Base-by-base conservation (phyloP, 2,329 filamentous ascomycete species). In the Alternaria infectoria region DNA sequence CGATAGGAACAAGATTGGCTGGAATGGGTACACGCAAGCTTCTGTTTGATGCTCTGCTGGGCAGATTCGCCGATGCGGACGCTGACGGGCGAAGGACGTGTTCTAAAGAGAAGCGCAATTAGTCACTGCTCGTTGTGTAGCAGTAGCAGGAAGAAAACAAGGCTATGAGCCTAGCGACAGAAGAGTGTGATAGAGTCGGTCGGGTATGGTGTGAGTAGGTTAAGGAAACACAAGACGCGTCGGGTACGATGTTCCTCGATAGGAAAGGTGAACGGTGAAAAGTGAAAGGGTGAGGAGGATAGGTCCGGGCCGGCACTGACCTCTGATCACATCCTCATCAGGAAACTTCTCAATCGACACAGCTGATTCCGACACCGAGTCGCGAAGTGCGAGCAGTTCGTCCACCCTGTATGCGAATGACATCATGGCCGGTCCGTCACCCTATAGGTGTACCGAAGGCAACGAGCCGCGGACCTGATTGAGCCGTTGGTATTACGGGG, bases 281-380 rank as follows among this genome's bases (percentile, higher is more conserved):
- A 51, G 59, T 65, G 60, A 65, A 57, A 21, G 55, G 46, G 69
- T 64, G 67, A 64, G 21, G 61, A 54, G 54, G 58, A 54, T 43
- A 51, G 40, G 46, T 9, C 30, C 44, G 40, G 46, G 9, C 30
- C 44, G 52, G 59, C 25, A 72, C 79, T 71, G 57, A 81, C 80
- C 80, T 76, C 80, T 81, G 70, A 82, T 79, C 17, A 76, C 78
- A 58, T 81, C 79, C 67, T 81, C 80, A 58, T 81, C 76, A 15
- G 74, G 74, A 57, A 82, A 81, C 64, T 75, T 80, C 52, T 81
- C 80, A 25, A 82, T 72, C 13, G 79, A 81, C 26, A 81, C 79
- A 11, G 79, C 77, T 28, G 79, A 81, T 66, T 81, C 80, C 9
- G 80, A 80, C 3, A 80, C 78, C 2, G 80, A 81, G 61, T 79